A percentile compares a stretch with the other conserved stretches of the same genome.
Conservation (phyloP, 2,329 filamentous ascomycete genomes). For the Pseudophaeomoniella oleicola region DNA sequence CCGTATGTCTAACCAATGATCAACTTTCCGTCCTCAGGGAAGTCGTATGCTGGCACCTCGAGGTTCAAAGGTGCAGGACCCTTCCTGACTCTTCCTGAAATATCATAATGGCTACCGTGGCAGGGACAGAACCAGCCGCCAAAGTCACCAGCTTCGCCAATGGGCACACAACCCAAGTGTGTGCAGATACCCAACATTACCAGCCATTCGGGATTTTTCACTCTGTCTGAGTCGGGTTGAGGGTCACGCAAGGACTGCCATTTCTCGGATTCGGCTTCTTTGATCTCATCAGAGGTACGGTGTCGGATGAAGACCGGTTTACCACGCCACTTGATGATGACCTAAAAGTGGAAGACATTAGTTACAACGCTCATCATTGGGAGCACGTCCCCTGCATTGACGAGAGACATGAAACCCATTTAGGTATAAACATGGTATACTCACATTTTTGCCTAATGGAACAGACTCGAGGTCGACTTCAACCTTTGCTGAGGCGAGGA, state of each 20-base stretch:
- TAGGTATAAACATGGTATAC: constrained; percentile 19
- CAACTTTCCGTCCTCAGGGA: constrained; percentile 76
- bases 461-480: constrained; percentile 87
- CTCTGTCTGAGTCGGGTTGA: constrained; percentile 78
- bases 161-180: constrained; percentile 96
- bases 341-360: constrained; percentile 32
- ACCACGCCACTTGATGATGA: constrained; percentile 99
- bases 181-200: constrained; percentile 99
- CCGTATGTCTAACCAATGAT: constrained; percentile 66
- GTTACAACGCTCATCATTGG: constrained; percentile 3
- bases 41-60: constrained; percentile 84
- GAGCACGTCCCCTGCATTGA: too few relatives aligned
- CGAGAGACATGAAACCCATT: neutral
- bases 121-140: constrained; percentile 99
- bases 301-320: constrained; percentile 99
- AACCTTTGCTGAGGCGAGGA: constrained; percentile 98
- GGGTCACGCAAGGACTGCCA: constrained; percentile 77
- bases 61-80: constrained; percentile 95
- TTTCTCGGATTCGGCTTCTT: constrained; percentile 82
- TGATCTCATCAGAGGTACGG: constrained; percentile 84
- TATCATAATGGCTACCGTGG: constrained; percentile 99
- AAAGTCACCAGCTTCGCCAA: constrained; percentile 94
- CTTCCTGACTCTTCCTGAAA: constrained; percentile 95
- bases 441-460: constrained; percentile 97
- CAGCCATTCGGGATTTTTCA: constrained; percentile 97